Evolutionary conservation across 306 rosid genomes (phyloP).

Genomic region (Pyrus communis): DNA sequence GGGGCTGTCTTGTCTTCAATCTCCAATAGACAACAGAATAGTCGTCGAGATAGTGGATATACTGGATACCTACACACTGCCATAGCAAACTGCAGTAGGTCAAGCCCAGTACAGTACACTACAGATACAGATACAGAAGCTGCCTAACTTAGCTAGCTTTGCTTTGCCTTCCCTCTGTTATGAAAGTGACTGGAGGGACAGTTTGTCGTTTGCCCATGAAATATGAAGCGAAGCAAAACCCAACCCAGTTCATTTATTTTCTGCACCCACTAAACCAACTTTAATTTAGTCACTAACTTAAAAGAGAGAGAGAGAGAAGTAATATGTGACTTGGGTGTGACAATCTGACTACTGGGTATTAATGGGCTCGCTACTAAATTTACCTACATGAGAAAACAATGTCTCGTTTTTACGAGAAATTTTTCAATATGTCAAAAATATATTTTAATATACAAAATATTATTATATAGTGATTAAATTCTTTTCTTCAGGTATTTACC

Average conservation of each 20-base stretch:
- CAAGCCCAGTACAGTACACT: background rate
- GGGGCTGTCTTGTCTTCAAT: background rate
- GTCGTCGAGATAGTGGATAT: background rate
- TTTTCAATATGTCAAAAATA: too few relatives aligned
- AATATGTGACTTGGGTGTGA: background rate
- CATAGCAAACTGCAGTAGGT: conserved; percentile 9
- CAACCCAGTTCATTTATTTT: conserved; percentile 32
- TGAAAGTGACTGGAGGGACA: conserved; percentile 67
- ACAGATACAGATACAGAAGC: background rate
- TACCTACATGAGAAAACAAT: conserved; percentile 25
- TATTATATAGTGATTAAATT: too few relatives aligned
- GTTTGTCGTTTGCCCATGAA: conserved; percentile 52
- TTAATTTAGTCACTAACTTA: conserved; percentile 19
- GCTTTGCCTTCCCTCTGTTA: conserved; percentile 16
- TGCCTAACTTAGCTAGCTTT: background rate
- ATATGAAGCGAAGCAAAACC: conserved; percentile 22
- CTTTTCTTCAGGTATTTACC: too few relatives aligned
- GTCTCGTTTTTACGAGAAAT: background rate
- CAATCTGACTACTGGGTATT: conserved; percentile 11
- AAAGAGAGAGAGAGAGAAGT: background rate
- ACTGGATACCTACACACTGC: conserved; percentile 7
- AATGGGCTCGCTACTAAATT: background rate
- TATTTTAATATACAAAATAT: too few relatives aligned
- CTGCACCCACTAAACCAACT: conserved; percentile 18
- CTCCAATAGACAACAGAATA: background rate